Base-by-base conservation (phyloP, 1,284 basidiomycete genomes). In the Microbotryum lychnidis-dioicae region DNA sequence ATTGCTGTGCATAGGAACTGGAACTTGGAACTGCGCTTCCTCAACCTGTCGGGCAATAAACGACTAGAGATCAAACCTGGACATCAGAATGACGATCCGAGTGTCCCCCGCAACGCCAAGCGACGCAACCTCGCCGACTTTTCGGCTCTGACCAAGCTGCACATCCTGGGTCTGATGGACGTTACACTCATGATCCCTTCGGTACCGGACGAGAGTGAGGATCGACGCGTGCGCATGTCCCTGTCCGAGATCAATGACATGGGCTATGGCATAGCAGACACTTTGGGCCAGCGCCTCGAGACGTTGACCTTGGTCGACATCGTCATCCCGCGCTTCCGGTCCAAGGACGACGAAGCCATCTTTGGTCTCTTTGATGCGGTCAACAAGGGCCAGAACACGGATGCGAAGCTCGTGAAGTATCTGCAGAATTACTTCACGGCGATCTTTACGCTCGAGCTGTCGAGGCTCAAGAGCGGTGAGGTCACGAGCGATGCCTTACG, bases 241-340 rank as follows among this genome's bases (percentile, higher is more conserved):
- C 81, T 87, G 51, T 91, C 90, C 3, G 88, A 90, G 57, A 86
- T 97, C 65, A 90, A 90, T 77, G 84, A 84, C 62, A 91, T 98
- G 90, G 86, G 87, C 20, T 98, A 98, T 72, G 96, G 94, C 12
- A 96, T 99, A 62, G 89, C 94, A 0, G 94, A 98, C 73, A 89
- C 89, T n/a, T 79, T 98, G 45, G 91, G 92, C 42, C 79, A 79
- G 62, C 81, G 83, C 56, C 70, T 74, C 57, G 87, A 89, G 56
- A 82, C 84, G 57, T 81, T 97, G 48, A 87, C 84, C 57, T 91
- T 96, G 84, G 84, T 96, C 68, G 94, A 98, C 75, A 81, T 97
- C 25, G 93, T 94, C 7, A 84, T 91, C n/a, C 87, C 88, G 23
- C 82, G 88, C 67, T 97, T 94, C 77, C 84, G 88, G 10, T 85